Evolutionary conservation across 768 basidiomycete genomes (phyloP), one percentile per base, ranked within the genome.

Genomic region (Auricularia sp.): DNA sequence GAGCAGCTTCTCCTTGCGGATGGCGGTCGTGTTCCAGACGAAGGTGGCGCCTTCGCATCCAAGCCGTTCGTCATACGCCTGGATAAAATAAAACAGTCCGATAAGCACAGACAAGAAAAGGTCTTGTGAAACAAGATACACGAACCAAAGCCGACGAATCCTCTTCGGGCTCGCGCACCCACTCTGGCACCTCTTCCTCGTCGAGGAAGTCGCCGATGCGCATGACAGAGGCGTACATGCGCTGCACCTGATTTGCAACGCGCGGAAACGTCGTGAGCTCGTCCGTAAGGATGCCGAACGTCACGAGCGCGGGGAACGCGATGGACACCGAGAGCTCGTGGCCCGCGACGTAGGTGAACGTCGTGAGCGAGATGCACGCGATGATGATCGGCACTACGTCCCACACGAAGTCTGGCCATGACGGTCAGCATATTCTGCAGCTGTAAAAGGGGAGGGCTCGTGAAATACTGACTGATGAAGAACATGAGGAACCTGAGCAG

Each of bases 101-200:
- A 29, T 29, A 3, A 29, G 29, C 29, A 29, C 29, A 29, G 29
- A 29, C 29, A 29, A 29, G 29, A 29, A 29, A 29, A 29, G 29
- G 29, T 29, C 29, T 29, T 29, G 29, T 29, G 29, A 29, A 29
- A 29, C 29, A 29, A 29, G 29, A 29, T 29, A 14, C 39, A 42
- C 39, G 7, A 7, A 42, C 39, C 39, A 42, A 14, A 6, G 23
- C 56, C 18, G 56, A 12, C 56, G 61, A 0, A 72, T 64, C 6
- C 74, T 71, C 65, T 83, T 82, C 51, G 6, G 23, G 18, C 8
- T 6, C 6, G 56, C 92, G 74, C 0, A 86, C 90, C 87, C 88
- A 91, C 36, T 83, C 83, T 0, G 87, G 85, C 2, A 93, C 88
- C 71, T 93, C 90, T 18, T 83, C 81, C 72, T 92, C 90, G 3